phyloP scores from a whole-genome alignment of 768 basidiomycete species.

The Tricholoma sp. region DNA sequence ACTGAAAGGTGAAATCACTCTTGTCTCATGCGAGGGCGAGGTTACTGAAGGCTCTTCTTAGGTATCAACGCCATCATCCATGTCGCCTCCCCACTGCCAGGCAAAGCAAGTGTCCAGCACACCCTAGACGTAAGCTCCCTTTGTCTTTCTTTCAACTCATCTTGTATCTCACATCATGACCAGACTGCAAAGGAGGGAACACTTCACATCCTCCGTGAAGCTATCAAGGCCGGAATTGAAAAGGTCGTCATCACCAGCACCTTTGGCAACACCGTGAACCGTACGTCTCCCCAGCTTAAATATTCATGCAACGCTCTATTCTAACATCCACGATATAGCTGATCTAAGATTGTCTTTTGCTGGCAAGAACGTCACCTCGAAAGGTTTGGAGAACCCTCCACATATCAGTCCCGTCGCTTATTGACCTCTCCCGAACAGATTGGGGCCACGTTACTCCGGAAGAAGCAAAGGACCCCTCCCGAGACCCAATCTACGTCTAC shows the following conservation, averaged over 20 bases:
- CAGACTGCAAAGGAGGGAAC: constrained; percentile 5
- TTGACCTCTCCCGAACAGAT: constrained; percentile 13
- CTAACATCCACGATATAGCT: constrained; percentile 9
- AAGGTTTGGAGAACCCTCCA: constrained; percentile 8
- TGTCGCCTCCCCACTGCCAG: constrained; percentile 26
- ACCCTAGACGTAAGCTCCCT: constrained; percentile 16
- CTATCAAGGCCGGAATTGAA: constrained; percentile 21
- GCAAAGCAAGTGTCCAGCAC: constrained; percentile 15
- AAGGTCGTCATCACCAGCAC: constrained; percentile 30
- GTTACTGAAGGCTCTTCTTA: neutral
- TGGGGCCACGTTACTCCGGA: constrained; percentile 31
- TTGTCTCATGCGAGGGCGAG: neutral
- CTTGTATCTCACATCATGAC: neutral
- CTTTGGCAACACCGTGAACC: constrained; percentile 26
- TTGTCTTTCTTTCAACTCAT: neutral
- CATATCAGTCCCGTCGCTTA: neutral
- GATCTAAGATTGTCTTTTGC: constrained; percentile 16
- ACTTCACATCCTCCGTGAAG: constrained; percentile 24
- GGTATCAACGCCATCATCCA: constrained; percentile 39
- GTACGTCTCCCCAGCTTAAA: constrained; percentile 11
- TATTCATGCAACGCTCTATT: neutral
- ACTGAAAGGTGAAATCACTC: constrained; percentile 14
- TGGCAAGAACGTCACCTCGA: constrained; percentile 20
- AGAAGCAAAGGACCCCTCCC: constrained; percentile 24
- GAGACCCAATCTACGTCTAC: constrained; percentile 31